phyloP scores from a whole-genome alignment of 495 filamentous ascomycete genomes.

The Neurospora sublineolata region DNA sequence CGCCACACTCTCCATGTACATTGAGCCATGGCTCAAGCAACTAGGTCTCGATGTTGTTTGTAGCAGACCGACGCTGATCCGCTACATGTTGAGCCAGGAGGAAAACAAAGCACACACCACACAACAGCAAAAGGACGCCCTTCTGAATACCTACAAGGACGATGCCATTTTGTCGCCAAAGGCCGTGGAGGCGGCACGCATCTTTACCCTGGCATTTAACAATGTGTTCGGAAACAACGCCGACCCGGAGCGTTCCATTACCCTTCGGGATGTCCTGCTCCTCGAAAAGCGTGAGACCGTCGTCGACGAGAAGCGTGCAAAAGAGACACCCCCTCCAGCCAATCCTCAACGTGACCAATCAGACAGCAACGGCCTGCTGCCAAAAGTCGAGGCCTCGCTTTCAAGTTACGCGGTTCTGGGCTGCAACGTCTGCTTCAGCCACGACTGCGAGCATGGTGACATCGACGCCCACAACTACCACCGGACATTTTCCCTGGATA shows the following conservation, averaged over 20 bases:
- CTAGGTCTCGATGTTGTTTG: constrained; percentile 29
- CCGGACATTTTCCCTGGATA: constrained; percentile 31
- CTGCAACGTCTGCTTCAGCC: constrained; percentile 35
- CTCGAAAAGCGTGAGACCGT: constrained; percentile 34
- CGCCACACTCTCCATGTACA: constrained; percentile 29
- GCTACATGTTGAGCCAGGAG: constrained; percentile 29
- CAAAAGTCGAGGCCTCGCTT: constrained; percentile 25
- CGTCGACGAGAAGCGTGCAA: constrained; percentile 34
- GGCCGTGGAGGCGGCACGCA: constrained; percentile 20
- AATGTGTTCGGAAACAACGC: constrained; percentile 23
- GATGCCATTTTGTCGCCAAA: constrained; percentile 22
- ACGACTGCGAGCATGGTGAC: constrained; percentile 40
- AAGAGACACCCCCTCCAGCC: constrained; percentile 25
- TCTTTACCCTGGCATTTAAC: constrained; percentile 35
- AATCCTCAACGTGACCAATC: constrained; percentile 4
- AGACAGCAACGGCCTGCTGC: constrained; percentile 7
- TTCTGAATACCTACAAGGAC: constrained; percentile 28
- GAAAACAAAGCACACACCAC: constrained; percentile 29
- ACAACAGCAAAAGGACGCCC: constrained; percentile 30
- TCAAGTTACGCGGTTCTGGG: constrained; percentile 34
- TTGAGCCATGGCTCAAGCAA: constrained; percentile 32
- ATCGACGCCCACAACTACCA: constrained; percentile 35
- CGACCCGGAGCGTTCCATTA: constrained; percentile 15
- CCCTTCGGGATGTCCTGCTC: constrained; percentile 31
- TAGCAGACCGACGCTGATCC: constrained; percentile 32